Conservation (phyloP, 2,329 filamentous ascomycete genomes). For the Colletotrichum truncatum region DNA sequence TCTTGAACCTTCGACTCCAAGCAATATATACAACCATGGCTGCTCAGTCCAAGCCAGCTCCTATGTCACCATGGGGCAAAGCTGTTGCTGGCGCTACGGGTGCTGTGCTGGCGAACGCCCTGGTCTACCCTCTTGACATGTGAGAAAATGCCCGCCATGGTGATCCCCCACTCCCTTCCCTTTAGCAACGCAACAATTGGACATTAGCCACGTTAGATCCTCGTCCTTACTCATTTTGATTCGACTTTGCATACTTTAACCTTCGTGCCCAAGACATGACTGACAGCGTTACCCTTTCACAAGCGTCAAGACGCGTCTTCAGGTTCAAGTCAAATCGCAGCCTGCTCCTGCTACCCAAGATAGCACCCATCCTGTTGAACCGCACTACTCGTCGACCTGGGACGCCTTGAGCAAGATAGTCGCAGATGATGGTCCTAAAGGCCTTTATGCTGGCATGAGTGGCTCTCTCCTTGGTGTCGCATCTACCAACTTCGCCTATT, state of each 20-base stretch:
- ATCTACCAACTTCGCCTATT: conserved; percentile 98
- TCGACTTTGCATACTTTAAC: not conserved
- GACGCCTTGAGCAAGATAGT: conserved; percentile 90
- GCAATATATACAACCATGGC: conserved; percentile 49
- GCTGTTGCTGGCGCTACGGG: conserved; percentile 93
- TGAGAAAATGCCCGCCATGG: conserved; percentile 58
- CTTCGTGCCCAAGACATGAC: conserved; percentile 27
- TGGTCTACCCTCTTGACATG: conserved; percentile 98
- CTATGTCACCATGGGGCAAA: conserved; percentile 89
- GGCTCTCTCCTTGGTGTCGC: conserved; percentile 91
- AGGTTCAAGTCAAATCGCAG: conserved; percentile 86
- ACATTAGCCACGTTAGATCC: too few relatives aligned
- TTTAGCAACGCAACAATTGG: too few relatives aligned
- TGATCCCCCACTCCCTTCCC: not conserved
- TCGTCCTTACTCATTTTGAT: too few relatives aligned
- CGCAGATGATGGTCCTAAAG: conserved; percentile 79
- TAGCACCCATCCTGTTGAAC: conserved; percentile 57
- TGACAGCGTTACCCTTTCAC: not conserved
- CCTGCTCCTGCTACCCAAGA: conserved; percentile 49
- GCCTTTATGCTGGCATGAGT: conserved; percentile 89
- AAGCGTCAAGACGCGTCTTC: conserved; percentile 94
- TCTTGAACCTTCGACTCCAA: not conserved
- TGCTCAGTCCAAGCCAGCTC: conserved; percentile 70
- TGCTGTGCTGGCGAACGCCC: conserved; percentile 91
- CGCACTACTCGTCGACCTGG: conserved; percentile 86